Base-by-base conservation (phyloP, 305 asterid species). In the Ilex paraguariensis region DNA sequence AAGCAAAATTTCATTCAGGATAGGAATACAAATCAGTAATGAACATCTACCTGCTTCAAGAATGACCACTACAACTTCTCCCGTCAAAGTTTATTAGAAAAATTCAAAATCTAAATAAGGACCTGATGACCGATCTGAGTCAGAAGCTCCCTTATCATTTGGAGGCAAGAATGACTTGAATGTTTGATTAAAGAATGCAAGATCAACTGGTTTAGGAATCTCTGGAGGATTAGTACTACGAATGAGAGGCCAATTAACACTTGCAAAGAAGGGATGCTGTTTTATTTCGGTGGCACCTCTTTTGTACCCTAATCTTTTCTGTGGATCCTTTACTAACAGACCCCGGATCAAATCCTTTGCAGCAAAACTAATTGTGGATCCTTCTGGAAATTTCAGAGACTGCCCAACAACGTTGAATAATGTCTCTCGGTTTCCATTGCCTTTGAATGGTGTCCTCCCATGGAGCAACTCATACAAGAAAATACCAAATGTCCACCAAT, bases 401-500 rank as follows among this genome's bases (percentile, higher is more conserved):
- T 88, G 95, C 21, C 98, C 98, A 1, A 87, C 98, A 15, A 92
- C 90, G 39, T 92, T 92, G 61, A 92, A 87, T 68, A 92, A 70
- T 3, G 98, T 92, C 79, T 92, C 98, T 30, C 98, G 64, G 48
- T 92, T 87, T 28, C 87, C 95, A 11, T 67, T 82, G 0, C 98
- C 98, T 69, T 85, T 89, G 60, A 89, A 92, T 5, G 98, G 98
- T 7, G 97, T 92, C 82, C 76, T 92, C 53, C 98, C 98, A 4
- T 92, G 91, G 31, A 89, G 77, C 80, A 91, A 66, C 61, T 91
- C 98, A 14, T 80, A 91, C 74, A 91, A 64, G 84, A 88, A 88
- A 13, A 91, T 77, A 10, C 98, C 98, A 10, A 85, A 85, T 0
- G 97, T 91, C 98, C 98, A 89, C 98, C 98, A 91, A 59, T 91